phyloP scores from a whole-genome alignment of 176 grass and related monocot species.

The Raddia guianensis region DNA sequence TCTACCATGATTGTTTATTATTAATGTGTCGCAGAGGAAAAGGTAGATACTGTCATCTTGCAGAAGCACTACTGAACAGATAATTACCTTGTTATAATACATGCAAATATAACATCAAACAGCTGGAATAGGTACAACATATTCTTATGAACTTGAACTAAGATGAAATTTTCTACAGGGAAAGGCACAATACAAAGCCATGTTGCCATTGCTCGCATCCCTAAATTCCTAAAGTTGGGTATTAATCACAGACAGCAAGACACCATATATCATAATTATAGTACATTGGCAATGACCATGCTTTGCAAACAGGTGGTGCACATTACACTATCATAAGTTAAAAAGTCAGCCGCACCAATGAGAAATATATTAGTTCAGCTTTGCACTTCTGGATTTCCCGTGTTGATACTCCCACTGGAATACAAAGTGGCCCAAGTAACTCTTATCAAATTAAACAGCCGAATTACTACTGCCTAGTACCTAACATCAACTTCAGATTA shows the following conservation, averaged over 20 bases:
- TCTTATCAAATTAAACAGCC: not conserved
- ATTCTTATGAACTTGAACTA: not conserved
- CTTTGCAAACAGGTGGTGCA: not conserved
- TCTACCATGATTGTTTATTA: not conserved
- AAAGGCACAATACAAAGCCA: not conserved
- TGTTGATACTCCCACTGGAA: not conserved
- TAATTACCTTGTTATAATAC: not conserved
- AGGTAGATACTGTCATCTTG: not conserved
- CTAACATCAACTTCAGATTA: not conserved
- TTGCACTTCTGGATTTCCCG: not conserved
- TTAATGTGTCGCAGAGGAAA: not conserved
- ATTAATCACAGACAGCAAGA: not conserved
- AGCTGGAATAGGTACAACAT: not conserved
- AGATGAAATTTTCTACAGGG: not conserved
- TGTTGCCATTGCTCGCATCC: not conserved
- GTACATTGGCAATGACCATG: not conserved
- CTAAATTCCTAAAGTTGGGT: not conserved
- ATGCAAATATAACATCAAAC: not conserved
- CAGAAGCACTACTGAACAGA: not conserved
- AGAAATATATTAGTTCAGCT: not conserved
- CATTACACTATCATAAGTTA: not conserved
- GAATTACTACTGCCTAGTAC: not conserved
- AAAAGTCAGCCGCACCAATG: not conserved
- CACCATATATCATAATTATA: not conserved
- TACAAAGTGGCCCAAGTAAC: not conserved